phyloP scores from a whole-genome alignment of 768 basidiomycete genomes.

The Chiua virens region DNA sequence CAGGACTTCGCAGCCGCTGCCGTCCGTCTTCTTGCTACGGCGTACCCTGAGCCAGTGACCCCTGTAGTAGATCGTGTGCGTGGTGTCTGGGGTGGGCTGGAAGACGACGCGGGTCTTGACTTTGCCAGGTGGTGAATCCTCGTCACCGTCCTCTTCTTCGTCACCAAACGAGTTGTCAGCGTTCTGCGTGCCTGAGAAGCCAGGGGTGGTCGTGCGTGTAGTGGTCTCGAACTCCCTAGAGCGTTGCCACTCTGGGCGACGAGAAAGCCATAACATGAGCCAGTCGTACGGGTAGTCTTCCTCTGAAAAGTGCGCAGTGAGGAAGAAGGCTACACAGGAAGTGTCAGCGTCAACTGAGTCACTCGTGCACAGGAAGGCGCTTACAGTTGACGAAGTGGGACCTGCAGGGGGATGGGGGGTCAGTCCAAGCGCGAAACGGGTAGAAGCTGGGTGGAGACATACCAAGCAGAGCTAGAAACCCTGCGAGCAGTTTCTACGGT shows the following conservation, averaged over 20 bases:
- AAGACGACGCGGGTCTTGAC: conserved; percentile 81
- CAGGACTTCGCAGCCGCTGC: conserved; percentile 69
- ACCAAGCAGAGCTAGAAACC: conserved; percentile 83
- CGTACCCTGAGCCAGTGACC: conserved; percentile 83
- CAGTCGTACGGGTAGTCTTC: conserved; percentile 91
- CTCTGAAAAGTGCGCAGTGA: conserved; percentile 87
- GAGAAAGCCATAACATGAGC: conserved; percentile 89
- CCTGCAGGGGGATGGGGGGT: conserved; percentile 38
- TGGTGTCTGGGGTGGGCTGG: conserved; percentile 85
- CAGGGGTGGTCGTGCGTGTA: conserved; percentile 67
- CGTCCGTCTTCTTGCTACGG: conserved; percentile 66
- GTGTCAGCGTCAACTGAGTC: conserved; percentile 12
- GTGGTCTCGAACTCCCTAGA: conserved; percentile 89
- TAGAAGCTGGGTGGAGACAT: conserved; percentile 19
- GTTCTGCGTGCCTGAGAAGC: conserved; percentile 46
- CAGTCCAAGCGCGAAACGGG: conserved; percentile 4
- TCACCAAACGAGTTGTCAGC: conserved; percentile 58
- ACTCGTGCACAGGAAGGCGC: conserved; percentile 27
- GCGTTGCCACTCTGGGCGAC: conserved; percentile 85
- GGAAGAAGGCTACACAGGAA: conserved; percentile 64
- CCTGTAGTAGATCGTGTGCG: conserved; percentile 84
- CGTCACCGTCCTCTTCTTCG: conserved; percentile 46
- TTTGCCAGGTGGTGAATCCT: conserved; percentile 52
- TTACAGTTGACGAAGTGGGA: conserved; percentile 86
- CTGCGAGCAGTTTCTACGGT: conserved; percentile 85